Percentiles rank a stretch among this genome's conserved stretches.
Conservation (phyloP, 2,329 filamentous ascomycete species). For the Aspergillus vadensis region DNA sequence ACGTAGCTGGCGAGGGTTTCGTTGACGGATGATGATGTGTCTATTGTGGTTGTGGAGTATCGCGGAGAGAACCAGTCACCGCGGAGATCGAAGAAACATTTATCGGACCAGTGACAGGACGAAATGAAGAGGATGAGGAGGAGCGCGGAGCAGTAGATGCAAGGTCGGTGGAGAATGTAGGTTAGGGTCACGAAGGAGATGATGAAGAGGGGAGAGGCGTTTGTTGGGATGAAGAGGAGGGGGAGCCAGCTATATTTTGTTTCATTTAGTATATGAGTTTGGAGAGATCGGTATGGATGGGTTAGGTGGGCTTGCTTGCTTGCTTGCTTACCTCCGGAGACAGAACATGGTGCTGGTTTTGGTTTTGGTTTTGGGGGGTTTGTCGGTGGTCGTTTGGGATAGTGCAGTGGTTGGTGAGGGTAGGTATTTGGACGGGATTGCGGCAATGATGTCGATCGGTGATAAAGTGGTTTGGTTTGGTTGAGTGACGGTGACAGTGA, state of each 20-base stretch:
- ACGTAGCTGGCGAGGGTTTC: constrained; percentile 41
- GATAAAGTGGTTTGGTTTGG: no score
- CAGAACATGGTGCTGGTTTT: constrained; percentile 60
- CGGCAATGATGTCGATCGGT: neutral
- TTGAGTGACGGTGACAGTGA: neutral
- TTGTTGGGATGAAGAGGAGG: constrained; percentile 84
- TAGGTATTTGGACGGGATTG: neutral
- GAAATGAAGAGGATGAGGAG: constrained; percentile 93
- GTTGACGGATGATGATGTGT: constrained; percentile 26
- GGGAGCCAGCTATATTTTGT: constrained; percentile 69
- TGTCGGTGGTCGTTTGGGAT: constrained; percentile 2
- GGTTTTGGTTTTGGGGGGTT: neutral
- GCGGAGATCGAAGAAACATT: constrained; percentile 88
- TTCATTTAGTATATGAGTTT: no score
- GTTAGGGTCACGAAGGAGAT: constrained; percentile 88
- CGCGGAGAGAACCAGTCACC: constrained; percentile 94
- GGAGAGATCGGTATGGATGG: no score
- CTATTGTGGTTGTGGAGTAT: constrained; percentile 41
- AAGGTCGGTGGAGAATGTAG: constrained; percentile 94
- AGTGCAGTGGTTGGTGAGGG: constrained; percentile 8
- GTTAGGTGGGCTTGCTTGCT: no score
- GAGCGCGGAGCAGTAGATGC: constrained; percentile 95
- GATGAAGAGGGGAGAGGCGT: constrained; percentile 81
- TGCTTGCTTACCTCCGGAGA: constrained; percentile 58
- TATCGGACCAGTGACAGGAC: constrained; percentile 84